A percentile compares a stretch with the other conserved stretches of the same genome.
Conservation (phyloP, 225 moss, liverwort and hornwort genomes). For the Marchantia polymorpha region DNA sequence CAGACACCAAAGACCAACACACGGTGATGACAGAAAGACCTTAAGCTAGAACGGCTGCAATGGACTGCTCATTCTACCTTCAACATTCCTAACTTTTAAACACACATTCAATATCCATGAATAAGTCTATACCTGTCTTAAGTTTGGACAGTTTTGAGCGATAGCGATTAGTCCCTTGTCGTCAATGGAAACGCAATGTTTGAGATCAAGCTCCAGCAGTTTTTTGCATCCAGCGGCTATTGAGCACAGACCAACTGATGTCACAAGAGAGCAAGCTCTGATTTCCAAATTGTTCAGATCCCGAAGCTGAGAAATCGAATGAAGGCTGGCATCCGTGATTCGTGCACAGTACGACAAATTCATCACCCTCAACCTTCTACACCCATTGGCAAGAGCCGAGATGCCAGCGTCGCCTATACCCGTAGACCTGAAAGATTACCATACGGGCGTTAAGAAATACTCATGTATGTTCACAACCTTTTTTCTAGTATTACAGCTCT, state of each 20-base stretch:
- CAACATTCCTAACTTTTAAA: not conserved
- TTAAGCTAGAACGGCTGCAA: not conserved
- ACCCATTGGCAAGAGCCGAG: constrained; percentile 66
- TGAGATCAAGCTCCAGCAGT: constrained; percentile 67
- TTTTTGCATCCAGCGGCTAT: constrained; percentile 62
- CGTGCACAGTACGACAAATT: constrained; percentile 65
- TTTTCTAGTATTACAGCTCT: not conserved
- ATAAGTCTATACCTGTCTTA: constrained; percentile 54
- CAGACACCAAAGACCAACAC: not conserved
- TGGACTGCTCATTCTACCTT: not conserved
- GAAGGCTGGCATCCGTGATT: constrained; percentile 61
- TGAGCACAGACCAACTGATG: constrained; percentile 53
- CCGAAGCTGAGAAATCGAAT: constrained; percentile 43
- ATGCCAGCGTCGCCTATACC: constrained; percentile 57
- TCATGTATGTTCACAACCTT: not conserved
- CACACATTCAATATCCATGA: not conserved
- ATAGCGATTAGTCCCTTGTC: constrained; percentile 53
- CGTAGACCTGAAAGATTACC: constrained; percentile 47
- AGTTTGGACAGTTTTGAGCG: constrained; percentile 56
- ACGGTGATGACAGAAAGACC: not conserved
- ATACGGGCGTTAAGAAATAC: not conserved
- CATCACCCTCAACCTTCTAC: constrained; percentile 50
- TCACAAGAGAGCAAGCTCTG: constrained; percentile 53
- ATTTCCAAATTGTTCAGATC: constrained; percentile 59
- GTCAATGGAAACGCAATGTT: constrained; percentile 53